These are phyloP conservation scores for Fusarium drepaniforme DNA, from an alignment of 2,329 filamentous ascomycete genomes.

Conservation along the genomic window DNA sequence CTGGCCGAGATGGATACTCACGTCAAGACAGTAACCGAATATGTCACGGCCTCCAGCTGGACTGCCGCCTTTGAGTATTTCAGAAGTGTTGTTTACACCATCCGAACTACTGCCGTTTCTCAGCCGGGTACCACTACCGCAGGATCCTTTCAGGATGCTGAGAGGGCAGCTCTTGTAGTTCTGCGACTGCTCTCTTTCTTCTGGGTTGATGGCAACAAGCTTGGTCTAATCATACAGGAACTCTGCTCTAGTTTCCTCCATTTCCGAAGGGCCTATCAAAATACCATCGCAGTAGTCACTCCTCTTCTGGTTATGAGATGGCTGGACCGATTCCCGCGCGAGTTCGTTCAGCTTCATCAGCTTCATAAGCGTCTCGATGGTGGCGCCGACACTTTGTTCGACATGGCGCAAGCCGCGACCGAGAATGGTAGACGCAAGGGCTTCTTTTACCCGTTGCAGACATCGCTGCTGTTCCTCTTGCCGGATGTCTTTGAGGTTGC, in stretches of 20 bases:
- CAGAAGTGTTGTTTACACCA: slow-evolving; percentile 62
- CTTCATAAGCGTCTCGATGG: slow-evolving; percentile 72
- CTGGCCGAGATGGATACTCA: slow-evolving; percentile 64
- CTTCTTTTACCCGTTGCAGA: slow-evolving; percentile 72
- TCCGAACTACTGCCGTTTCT: slow-evolving; percentile 58
- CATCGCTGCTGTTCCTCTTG: slow-evolving; percentile 70
- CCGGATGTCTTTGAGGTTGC: slow-evolving; percentile 79
- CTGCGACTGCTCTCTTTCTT: slow-evolving; percentile 72
- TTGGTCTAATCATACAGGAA: slow-evolving; percentile 73
- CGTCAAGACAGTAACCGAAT: slow-evolving; percentile 71
- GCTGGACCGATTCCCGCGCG: slow-evolving; percentile 73
- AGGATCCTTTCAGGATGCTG: slow-evolving; percentile 61
- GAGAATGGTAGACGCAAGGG: slow-evolving; percentile 68
- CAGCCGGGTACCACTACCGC: slow-evolving; percentile 52
- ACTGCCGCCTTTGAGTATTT: slow-evolving; percentile 69
- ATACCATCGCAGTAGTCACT: slow-evolving; percentile 71
- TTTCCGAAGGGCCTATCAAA: slow-evolving; percentile 73
- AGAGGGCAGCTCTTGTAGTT: slow-evolving; percentile 64
- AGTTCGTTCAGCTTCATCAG: slow-evolving; percentile 74
- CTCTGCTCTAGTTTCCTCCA: slow-evolving; percentile 76
- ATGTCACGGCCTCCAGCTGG: slow-evolving; percentile 75
- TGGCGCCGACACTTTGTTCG: slow-evolving; percentile 75
- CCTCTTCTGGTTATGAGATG: slow-evolving; percentile 74
- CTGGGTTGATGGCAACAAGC: slow-evolving; percentile 73
- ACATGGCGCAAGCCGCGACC: slow-evolving; percentile 73